A percentile compares a stretch with the other conserved stretches of the same genome.
Evolutionary conservation across 129 eudicot genomes (phyloP).

Genomic region (Daucus carota): DH1_v3.0 NC_030381.2:15589001-15589500

Average conservation of each 20-base stretch:
- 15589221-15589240: conserved; percentile 69
- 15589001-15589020: neutral
- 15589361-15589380: conserved; percentile 77
- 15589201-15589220: conserved; percentile 71
- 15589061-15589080: neutral
- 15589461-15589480: conserved; percentile 74
- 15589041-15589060: neutral
- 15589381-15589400: conserved; percentile 88
- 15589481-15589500: conserved; percentile 48
- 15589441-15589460: conserved; percentile 90
- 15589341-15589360: conserved; percentile 65
- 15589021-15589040: neutral
- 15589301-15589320: conserved; percentile 45
- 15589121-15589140: conserved; percentile 41
- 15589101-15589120: neutral
- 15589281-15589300: conserved; percentile 42
- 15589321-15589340: conserved; percentile 43
- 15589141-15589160: conserved; percentile 53
- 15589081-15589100: neutral
- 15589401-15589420: conserved; percentile 84
- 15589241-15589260: conserved; percentile 85
- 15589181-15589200: conserved; percentile 64
- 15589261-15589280: conserved; percentile 78
- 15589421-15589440: conserved; percentile 64
- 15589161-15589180: conserved; percentile 47